Percentiles rank a stretch among this genome's conserved stretches.
Conservation (phyloP, 306 rosid species). For the Quercus berberidifolia region DNA sequence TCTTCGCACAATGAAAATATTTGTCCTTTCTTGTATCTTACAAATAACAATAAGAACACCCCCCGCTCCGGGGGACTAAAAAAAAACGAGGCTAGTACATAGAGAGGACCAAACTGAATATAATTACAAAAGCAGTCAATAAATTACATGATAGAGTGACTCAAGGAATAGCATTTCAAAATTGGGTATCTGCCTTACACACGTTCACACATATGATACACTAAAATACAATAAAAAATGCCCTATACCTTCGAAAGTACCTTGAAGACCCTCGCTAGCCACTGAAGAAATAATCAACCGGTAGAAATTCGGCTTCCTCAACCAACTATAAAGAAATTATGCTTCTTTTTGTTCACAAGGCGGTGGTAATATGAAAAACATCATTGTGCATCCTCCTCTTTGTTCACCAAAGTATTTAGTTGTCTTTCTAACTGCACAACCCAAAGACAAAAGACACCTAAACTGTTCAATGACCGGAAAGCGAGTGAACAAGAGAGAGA, state of each 20-base stretch:
- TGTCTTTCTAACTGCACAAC: slow-evolving; percentile 48
- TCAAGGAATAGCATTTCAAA: slow-evolving; percentile 27
- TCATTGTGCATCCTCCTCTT: slow-evolving; percentile 10
- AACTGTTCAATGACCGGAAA: neutral
- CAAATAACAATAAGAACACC: too few relatives aligned
- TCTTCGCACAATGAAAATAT: too few relatives aligned
- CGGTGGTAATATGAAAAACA: neutral
- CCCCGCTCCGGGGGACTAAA: too few relatives aligned
- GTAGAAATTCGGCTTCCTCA: neutral
- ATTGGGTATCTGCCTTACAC: slow-evolving; percentile 29
- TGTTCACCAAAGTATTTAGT: slow-evolving; percentile 27
- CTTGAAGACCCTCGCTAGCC: slow-evolving; percentile 10
- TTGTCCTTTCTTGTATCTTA: too few relatives aligned
- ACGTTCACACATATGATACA: slow-evolving; percentile 36
- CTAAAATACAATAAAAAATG: slow-evolving; percentile 19
- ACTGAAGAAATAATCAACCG: neutral
- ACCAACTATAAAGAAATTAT: neutral
- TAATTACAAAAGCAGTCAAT: slow-evolving; percentile 31
- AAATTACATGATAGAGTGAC: slow-evolving; percentile 28
- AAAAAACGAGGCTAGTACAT: too few relatives aligned
- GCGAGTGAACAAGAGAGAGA: neutral
- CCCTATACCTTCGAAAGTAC: neutral
- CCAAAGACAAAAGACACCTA: neutral
- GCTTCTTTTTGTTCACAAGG: neutral
- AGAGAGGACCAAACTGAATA: slow-evolving; percentile 1